Evolutionary conservation across 1,284 basidiomycete species (phyloP), one percentile per base, ranked within the genome.

Genomic region (Coniferiporia sulphurascens): DNA sequence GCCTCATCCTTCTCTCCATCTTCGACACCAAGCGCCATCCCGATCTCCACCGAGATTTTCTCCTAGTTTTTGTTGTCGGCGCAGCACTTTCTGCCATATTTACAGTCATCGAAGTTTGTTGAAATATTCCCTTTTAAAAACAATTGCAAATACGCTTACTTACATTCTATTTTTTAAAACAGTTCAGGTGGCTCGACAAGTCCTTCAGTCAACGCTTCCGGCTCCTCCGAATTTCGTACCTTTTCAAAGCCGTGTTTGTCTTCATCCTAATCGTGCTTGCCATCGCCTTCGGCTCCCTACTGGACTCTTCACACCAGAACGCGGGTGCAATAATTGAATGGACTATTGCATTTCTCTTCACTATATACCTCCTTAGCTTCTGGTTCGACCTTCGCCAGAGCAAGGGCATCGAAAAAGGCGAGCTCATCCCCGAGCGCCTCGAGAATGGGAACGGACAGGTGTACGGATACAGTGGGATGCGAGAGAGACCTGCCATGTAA

Each of bases 21-120:
- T 86, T 89, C 65, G 87, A 90, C 67, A 87, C 84, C 1, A 75
- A 76, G 60, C 77, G 78, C 0, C 75, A 81, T 66, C 64, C 74
- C 1, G 76, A 66, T 13, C 64, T 76, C 9, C 87, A 90, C 67
- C 71, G 83, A 15, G 61, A 74, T 17, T 89, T 87, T 64, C 76
- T 90, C 21, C 75, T 88, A 41, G 72, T 89, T 6, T 87, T 86
- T 68, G 80, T 86, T 58, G 34, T 82, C 27, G 84, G 85, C 12
- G 82, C 89, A 1, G 81, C 76, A 1, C 67, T 90, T 38, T 86
- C 83, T 60, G 85, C 86, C 8, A 79, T 90, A 43, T 89, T 89
- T 71, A 86, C 86, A 4, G 74, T 88, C 15, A 60, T 80, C n/a
- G 87, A 91, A 77, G 84, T 84, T 66, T 27, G 72, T 65, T 4